Evolutionary conservation across 2,329 filamentous ascomycete genomes (phyloP).

Genomic region (Aspergillus phoenicis): DNA sequence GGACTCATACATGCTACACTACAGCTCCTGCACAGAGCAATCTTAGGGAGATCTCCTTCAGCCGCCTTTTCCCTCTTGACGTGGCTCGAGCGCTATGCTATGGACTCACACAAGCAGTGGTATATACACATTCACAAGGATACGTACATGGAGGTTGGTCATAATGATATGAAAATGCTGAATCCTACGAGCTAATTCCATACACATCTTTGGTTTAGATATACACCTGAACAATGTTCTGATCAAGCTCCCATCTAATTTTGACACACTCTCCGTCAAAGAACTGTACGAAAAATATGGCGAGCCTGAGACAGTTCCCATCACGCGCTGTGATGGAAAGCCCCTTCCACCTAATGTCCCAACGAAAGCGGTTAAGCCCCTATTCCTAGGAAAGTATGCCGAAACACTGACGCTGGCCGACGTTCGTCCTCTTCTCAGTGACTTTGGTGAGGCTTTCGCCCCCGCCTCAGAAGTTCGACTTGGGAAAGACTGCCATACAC

Average conservation of each 20-base stretch:
- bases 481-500: constrained; percentile 28
- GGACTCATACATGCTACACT: constrained; percentile 31
- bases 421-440: constrained; percentile 32
- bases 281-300: constrained; percentile 37
- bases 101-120: constrained; percentile 25
- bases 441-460: constrained; percentile 30
- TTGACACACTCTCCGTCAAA: constrained; percentile 34
- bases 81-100: constrained; percentile 28
- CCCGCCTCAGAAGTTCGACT: constrained; percentile 24
- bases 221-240: constrained; percentile 34
- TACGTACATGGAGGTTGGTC: constrained; percentile 34
- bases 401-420: constrained; percentile 34
- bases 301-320: constrained; percentile 29
- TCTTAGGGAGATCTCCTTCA: constrained; percentile 33
- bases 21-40: constrained; percentile 29
- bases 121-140: constrained; percentile 30
- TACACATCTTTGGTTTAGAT: constrained; percentile 21
- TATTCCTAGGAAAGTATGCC: constrained; percentile 33
- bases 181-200: background rate
- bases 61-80: constrained; percentile 29
- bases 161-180: background rate
- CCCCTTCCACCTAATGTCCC: constrained; percentile 32
- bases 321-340: constrained; percentile 27
- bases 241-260: constrained; percentile 26
- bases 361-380: constrained; percentile 26